Percentiles rank a stretch among this genome's conserved stretches.
phyloP scores from a whole-genome alignment of 805 yeast genomes.

The Candida rishiriensis region DNA sequence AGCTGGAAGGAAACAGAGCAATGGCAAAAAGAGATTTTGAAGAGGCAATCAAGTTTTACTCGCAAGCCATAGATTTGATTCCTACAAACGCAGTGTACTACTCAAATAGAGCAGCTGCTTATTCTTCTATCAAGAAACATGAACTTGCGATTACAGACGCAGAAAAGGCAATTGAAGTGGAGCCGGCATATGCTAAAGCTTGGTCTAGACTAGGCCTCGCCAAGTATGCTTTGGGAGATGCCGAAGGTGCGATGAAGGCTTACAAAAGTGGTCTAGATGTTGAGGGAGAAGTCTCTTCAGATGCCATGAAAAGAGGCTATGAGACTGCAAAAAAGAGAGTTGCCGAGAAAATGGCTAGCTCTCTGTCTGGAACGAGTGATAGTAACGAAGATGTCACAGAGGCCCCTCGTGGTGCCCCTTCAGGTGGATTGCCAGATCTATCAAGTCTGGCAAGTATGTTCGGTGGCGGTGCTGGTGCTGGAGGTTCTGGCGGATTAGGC shows the following conservation, averaged over 20 bases:
- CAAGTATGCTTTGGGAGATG: conserved; percentile 88
- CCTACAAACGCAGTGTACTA: conserved; percentile 76
- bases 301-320: conserved; percentile 87
- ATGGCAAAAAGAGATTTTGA: conserved; percentile 74
- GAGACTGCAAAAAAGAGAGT: conserved; percentile 90
- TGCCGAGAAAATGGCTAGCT: conserved; percentile 60
- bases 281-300: conserved; percentile 82
- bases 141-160: conserved; percentile 82
- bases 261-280: conserved; percentile 81
- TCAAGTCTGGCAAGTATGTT: conserved; percentile 54
- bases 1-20: conserved; percentile 83
- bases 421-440: conserved; percentile 71
- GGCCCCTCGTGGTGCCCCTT: conserved; percentile 26
- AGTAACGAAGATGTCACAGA: conserved; percentile 18
- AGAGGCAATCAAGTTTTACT: conserved; percentile 70
- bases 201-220: conserved; percentile 95
- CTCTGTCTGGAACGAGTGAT: conserved; percentile 30
- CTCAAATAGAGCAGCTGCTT: conserved; percentile 96
- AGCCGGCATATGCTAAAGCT: conserved; percentile 83
- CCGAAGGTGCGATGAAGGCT: conserved; percentile 85
- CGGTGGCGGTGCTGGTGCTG: conserved; percentile 62
- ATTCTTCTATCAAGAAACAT: conserved; percentile 72
- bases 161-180: conserved; percentile 67
- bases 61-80: conserved; percentile 69
- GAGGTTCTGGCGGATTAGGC: conserved; percentile 68